Evolutionary conservation across 2,329 filamentous ascomycete species (phyloP).

Genomic region (Ophiostoma fasciatum): DNA sequence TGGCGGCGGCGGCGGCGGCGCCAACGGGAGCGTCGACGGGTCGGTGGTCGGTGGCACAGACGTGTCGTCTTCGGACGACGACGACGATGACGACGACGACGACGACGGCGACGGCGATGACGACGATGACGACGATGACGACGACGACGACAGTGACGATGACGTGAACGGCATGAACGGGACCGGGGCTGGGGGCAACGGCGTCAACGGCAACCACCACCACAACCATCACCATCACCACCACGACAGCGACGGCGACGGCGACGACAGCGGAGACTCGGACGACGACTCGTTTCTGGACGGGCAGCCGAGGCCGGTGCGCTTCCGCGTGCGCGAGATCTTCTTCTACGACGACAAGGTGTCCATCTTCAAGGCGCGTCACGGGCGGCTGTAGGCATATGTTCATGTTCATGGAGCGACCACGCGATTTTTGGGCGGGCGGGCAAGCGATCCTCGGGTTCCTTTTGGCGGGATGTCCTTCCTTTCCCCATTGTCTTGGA

Average conservation of each 20-base stretch:
- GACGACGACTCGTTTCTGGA: conserved; percentile 37
- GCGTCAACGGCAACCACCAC: conserved; percentile 9
- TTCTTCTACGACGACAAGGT: conserved; percentile 76
- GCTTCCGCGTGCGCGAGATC: conserved; percentile 59
- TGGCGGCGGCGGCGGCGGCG: conserved; percentile 9
- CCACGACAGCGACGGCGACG: conserved; percentile 9
- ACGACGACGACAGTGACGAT: conserved; percentile 25
- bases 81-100: conserved; percentile 29
- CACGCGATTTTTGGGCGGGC: too few species aligned
- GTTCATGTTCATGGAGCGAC: too few species aligned
- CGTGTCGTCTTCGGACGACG: conserved; percentile 22
- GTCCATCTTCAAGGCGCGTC: conserved; percentile 63
- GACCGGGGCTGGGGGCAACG: conserved; percentile 16
- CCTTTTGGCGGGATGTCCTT: too few species aligned
- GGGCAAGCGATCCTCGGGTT: too few species aligned
- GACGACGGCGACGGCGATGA: conserved; percentile 33
- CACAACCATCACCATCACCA: conserved; percentile 17
- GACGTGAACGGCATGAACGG: conserved; percentile 25
- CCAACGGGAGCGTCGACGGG: conserved; percentile 11
- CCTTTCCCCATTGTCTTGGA: too few species aligned
- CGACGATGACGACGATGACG: conserved; percentile 25
- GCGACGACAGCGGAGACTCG: conserved; percentile 20
- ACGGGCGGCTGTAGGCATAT: conserved; percentile 36
- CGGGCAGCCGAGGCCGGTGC: conserved; percentile 20
- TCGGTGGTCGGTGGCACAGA: conserved; percentile 9